Evolutionary conservation across 371 early-diverging fungal genomes (phyloP).

Genomic region (Haplosporangium sp.): DNA sequence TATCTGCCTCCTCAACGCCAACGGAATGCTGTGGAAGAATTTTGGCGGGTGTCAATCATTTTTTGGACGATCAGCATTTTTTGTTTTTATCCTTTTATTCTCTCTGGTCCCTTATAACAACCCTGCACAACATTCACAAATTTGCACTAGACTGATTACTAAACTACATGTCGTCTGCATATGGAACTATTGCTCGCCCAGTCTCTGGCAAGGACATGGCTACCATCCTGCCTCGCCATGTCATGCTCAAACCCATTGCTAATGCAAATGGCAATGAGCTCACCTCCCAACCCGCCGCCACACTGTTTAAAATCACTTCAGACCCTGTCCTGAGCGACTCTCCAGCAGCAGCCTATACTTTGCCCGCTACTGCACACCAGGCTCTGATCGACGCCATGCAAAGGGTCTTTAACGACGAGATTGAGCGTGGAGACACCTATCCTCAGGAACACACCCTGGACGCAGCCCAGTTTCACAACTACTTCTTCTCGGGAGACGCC

Average conservation of each 20-base stretch:
- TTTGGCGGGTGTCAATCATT: neutral
- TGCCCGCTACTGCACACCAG: slow-evolving; percentile 12
- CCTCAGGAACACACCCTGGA: slow-evolving; percentile 72
- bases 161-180: slow-evolving; percentile 68
- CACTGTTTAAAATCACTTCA: slow-evolving; percentile 48
- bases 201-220: slow-evolving; percentile 36
- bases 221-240: slow-evolving; percentile 60
- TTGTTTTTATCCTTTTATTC: neutral
- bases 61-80: too few species aligned
- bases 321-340: slow-evolving; percentile 21
- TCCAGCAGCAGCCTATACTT: slow-evolving; percentile 14
- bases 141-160: too few species aligned
- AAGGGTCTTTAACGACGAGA: slow-evolving; percentile 71
- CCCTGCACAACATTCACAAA: neutral
- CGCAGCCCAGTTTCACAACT: slow-evolving; percentile 62
- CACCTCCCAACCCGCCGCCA: slow-evolving; percentile 6
- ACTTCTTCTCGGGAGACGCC: slow-evolving; percentile 68
- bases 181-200: slow-evolving; percentile 69
- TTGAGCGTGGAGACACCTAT: slow-evolving; percentile 78
- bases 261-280: slow-evolving; percentile 25
- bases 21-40: neutral
- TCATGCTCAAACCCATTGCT: slow-evolving; percentile 43
- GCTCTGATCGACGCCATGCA: slow-evolving; percentile 61
- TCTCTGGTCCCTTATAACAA: too few species aligned
- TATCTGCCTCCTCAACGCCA: neutral